A percentile compares a stretch with the other conserved stretches of the same genome.
Conservation (phyloP, 2,329 filamentous ascomycete species). For the Cyclaneusma minus region DNA sequence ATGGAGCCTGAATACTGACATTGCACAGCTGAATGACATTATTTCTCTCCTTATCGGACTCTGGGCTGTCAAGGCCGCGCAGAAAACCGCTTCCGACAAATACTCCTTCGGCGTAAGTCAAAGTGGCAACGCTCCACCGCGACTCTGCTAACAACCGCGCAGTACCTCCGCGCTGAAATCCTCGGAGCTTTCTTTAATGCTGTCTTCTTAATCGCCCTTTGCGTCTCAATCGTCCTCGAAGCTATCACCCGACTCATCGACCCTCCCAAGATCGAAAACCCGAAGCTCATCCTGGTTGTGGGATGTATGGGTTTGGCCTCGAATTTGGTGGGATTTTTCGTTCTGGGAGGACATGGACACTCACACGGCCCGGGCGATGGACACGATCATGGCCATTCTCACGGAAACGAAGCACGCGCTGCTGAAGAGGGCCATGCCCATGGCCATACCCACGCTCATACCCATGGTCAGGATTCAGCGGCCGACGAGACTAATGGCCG, state of each 20-base stretch:
- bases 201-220: conserved; percentile 91
- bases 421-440: conserved; percentile 20
- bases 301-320: conserved; percentile 74
- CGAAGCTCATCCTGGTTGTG: conserved; percentile 76
- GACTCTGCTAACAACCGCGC: conserved; percentile 12
- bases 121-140: conserved; percentile 1
- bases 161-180: conserved; percentile 97
- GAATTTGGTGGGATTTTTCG: conserved; percentile 75
- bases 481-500: conserved; percentile 25
- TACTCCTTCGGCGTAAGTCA: conserved; percentile 81
- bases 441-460: conserved; percentile 13
- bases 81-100: conserved; percentile 70
- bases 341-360: conserved; percentile 90
- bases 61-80: conserved; percentile 87
- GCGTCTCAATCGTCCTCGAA: conserved; percentile 91
- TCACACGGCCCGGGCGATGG: conserved; percentile 46
- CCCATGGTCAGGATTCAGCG: conserved; percentile 16
- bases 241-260: conserved; percentile 85
- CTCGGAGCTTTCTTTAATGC: conserved; percentile 93
- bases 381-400: conserved; percentile 26
- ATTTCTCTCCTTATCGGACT: conserved; percentile 82
- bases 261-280: conserved; percentile 73
- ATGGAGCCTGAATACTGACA: conserved; percentile 7
- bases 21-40: conserved; percentile 75
- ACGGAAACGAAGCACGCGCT: conserved; percentile 17